phyloP scores from a whole-genome alignment of 1,139 yeast genomes.

The Suhomyces chickasaworum region DNA sequence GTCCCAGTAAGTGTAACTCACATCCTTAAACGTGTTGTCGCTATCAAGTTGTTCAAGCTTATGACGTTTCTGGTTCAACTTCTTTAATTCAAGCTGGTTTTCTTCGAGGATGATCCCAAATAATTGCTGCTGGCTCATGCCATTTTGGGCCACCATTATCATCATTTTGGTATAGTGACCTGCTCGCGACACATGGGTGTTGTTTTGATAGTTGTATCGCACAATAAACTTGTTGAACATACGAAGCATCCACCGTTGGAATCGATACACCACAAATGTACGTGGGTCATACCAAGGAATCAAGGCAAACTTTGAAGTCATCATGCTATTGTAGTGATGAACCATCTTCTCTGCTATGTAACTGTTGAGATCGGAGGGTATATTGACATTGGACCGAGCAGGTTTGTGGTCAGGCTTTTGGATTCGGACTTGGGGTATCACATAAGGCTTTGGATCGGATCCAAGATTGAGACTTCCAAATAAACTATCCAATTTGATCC shows the following conservation, averaged over 20 bases:
- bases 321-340: slow-evolving; percentile 25
- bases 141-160: slow-evolving; percentile 23
- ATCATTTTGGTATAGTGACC: slow-evolving; percentile 29
- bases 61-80: slow-evolving; percentile 18
- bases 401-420: neutral
- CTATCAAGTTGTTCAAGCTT: slow-evolving; percentile 9
- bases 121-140: slow-evolving; percentile 28
- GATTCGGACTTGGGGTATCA: slow-evolving; percentile 4
- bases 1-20: slow-evolving; percentile 44
- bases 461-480: slow-evolving; percentile 23
- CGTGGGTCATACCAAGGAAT: slow-evolving; percentile 30
- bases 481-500: slow-evolving; percentile 28
- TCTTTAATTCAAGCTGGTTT: slow-evolving; percentile 26
- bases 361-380: slow-evolving; percentile 18
- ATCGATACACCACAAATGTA: slow-evolving; percentile 29
- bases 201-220: slow-evolving; percentile 29
- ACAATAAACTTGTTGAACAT: slow-evolving; percentile 40
- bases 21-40: slow-evolving; percentile 21
- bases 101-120: slow-evolving; percentile 31
- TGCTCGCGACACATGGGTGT: slow-evolving; percentile 24
- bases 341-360: slow-evolving; percentile 32
- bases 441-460: slow-evolving; percentile 6
- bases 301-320: slow-evolving; percentile 21
- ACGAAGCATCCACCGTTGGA: slow-evolving; percentile 42
- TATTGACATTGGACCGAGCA: neutral